These are phyloP conservation scores for Cornus florida DNA, from an alignment of 148 eudicot species.

Conservation along the genomic window DNA sequence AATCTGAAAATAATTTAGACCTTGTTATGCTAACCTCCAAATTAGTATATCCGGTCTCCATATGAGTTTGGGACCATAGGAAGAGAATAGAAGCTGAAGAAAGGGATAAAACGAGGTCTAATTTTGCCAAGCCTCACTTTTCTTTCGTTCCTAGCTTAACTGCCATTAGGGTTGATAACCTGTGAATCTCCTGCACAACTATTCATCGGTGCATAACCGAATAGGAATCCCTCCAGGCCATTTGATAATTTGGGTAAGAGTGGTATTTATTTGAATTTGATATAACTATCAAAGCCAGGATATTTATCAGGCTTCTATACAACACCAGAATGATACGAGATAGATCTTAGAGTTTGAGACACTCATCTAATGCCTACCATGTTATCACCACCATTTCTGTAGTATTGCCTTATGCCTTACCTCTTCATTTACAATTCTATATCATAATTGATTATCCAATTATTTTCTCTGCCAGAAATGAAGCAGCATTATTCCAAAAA, in stretches of 20 bases:
- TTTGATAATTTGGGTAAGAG: neutral
- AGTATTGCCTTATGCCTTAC: neutral
- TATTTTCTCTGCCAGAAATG: neutral
- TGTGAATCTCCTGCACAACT: no score
- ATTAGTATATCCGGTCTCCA: no score
- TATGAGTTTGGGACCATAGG: no score
- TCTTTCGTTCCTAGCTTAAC: no score
- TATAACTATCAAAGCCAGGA: neutral
- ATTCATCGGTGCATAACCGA: no score
- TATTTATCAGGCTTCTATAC: neutral
- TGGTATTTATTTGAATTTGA: neutral
- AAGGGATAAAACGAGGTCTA: no score
- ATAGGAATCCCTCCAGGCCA: no score
- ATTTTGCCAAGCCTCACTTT: no score
- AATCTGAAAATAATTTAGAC: no score
- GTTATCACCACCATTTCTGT: neutral
- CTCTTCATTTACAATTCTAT: neutral
- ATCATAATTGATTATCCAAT: neutral
- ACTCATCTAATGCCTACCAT: neutral
- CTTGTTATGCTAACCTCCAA: no score
- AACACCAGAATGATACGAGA: neutral
- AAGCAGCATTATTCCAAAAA: neutral
- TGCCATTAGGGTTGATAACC: no score
- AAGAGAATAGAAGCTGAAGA: no score
- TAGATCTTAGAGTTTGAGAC: neutral